Conservation (phyloP, 2,329 filamentous ascomycete genomes). For the Elsinoe perseae region DNA sequence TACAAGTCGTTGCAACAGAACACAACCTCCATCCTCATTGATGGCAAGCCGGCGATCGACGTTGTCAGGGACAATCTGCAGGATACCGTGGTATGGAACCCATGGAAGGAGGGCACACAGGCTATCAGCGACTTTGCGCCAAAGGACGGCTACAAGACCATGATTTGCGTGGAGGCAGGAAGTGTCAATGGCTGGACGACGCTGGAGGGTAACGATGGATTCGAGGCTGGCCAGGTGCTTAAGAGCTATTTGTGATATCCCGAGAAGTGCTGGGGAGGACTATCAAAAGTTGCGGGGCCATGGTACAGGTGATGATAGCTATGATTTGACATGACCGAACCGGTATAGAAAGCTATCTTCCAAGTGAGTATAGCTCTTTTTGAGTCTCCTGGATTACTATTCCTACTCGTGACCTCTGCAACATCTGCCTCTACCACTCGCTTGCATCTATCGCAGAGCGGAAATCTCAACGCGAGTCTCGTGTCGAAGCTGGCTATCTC, state of each 20-base stretch:
- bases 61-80: slow-evolving; percentile 76
- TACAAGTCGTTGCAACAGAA: slow-evolving; percentile 61
- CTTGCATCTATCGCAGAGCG: background rate
- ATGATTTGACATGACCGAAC: slow-evolving; percentile 4
- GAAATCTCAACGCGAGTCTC: background rate
- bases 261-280: background rate
- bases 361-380: background rate
- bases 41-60: slow-evolving; percentile 57
- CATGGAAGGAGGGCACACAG: slow-evolving; percentile 78
- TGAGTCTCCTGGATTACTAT: no score
- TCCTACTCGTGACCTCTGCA: no score
- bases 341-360: background rate
- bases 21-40: slow-evolving; percentile 57
- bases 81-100: slow-evolving; percentile 95
- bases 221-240: slow-evolving; percentile 56
- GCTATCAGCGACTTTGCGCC: slow-evolving; percentile 81
- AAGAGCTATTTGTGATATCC: slow-evolving; percentile 24
- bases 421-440: no score
- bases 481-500: background rate
- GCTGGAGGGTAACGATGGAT: slow-evolving; percentile 68
- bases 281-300: background rate
- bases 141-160: slow-evolving; percentile 81
- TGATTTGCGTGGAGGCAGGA: slow-evolving; percentile 92
- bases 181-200: slow-evolving; percentile 74
- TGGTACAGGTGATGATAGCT: slow-evolving; percentile 6